Base-by-base conservation (phyloP, 139 green algal genomes). In the Zygnema cylindricum region DNA sequence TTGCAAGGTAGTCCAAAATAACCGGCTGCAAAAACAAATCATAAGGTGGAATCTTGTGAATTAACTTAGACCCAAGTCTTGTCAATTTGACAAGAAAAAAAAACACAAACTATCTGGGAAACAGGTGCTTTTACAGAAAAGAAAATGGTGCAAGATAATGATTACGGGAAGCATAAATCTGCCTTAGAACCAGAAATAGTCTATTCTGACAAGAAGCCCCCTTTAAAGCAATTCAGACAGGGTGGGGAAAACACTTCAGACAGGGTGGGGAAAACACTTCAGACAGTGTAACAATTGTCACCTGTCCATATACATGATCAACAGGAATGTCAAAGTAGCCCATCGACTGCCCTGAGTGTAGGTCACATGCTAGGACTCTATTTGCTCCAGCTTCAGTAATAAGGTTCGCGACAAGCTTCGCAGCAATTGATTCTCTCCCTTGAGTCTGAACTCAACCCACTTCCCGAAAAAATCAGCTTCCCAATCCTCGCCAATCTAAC, bases 321-420 rank as follows among this genome's bases (percentile, higher is more conserved):
- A 99, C 97, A 7, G 98, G 98, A 89, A 99, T 99, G 93, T 99
- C 98, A 33, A 94, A 94, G 85, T 94, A 94, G 1, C 97, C 97
- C 41, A 99, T 96, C 86, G 95, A 98, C 76, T 95, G 93, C 16
- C 75, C 69, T 1, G 84, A 96, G 95, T 99, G 98, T 83, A 99
- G 93, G 93, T 99, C 98, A 92, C 98, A 96, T 32, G 96, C 94
- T 55, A 99, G 88, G 69, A 99, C 95, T 0, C 98, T 93, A 88
- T 98, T 94, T 11, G 95, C 97, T 38, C 97, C 97, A 42, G 97
- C 95, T 92, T 98, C 95, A 11, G 98, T 99, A 82, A 99, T 94
- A n/a, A 99, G 93, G 93, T 99, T 99, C 86, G 98, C 97, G 32
- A 95, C 96, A 86, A 99, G 94, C 94, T 99, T 99, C 69, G 98